phyloP scores from a whole-genome alignment of 75 land plant species.

The Isoetes taiwanensis region DNA sequence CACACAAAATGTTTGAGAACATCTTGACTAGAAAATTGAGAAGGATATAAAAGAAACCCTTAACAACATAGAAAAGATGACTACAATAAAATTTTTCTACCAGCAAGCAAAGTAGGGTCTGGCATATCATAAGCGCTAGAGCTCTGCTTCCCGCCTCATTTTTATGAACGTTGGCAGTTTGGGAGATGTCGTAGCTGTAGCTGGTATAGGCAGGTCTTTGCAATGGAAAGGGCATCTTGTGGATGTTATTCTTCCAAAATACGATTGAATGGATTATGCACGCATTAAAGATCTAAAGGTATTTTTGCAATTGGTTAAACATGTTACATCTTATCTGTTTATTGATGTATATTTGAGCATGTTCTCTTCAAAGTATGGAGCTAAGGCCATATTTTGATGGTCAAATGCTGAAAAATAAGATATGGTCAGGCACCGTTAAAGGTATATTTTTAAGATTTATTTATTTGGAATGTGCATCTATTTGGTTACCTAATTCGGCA shows the following conservation, averaged over 20 bases:
- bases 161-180: conserved; percentile 94
- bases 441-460: conserved; percentile 34
- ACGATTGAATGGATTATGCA: conserved; percentile 83
- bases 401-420: conserved; percentile 60
- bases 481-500: too few species aligned
- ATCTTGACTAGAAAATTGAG: too few species aligned
- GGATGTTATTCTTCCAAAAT: conserved; percentile 84
- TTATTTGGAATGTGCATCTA: too few species aligned
- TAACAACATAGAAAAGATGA: too few species aligned
- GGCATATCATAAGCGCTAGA: too few species aligned
- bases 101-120: too few species aligned
- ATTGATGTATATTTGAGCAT: neutral
- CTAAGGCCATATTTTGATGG: conserved; percentile 79
- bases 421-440: conserved; percentile 91
- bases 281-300: conserved; percentile 54
- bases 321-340: too few species aligned
- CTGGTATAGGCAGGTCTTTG: conserved; percentile 76
- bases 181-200: conserved; percentile 88
- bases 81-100: too few species aligned
- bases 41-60: too few species aligned
- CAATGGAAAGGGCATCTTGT: conserved; percentile 91
- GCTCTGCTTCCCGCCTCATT: too few species aligned
- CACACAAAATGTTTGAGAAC: too few species aligned
- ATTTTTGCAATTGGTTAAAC: too few species aligned
- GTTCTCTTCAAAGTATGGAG: conserved; percentile 9